Conservation (phyloP, 2,329 filamentous ascomycete genomes). For the Fonsecaea pedrosoi region DNA sequence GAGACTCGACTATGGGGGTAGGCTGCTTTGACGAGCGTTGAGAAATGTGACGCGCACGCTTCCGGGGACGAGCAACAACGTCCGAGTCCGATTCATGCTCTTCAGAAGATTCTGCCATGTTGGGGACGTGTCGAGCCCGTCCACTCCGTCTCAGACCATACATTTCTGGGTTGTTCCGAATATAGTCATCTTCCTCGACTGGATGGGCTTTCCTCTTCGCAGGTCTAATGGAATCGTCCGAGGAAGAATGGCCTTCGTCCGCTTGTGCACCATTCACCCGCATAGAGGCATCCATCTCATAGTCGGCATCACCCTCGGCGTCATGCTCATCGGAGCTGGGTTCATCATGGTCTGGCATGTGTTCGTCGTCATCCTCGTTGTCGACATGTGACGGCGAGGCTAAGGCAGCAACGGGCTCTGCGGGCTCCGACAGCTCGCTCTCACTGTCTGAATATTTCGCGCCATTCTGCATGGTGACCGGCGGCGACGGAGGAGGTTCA, state of each 20-base stretch:
- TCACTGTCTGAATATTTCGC: constrained; percentile 65
- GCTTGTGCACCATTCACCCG: constrained; percentile 63
- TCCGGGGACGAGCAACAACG: constrained; percentile 57
- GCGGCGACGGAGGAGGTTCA: constrained; percentile 68
- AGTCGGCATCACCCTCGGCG: constrained; percentile 68
- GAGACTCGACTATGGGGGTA: constrained; percentile 51
- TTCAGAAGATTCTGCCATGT: constrained; percentile 67
- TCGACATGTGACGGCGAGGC: constrained; percentile 53
- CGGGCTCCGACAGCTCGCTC: constrained; percentile 77
- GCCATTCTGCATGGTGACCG: constrained; percentile 54
- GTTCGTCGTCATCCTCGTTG: constrained; percentile 53
- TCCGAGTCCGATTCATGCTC: constrained; percentile 78
- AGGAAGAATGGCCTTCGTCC: constrained; percentile 62
- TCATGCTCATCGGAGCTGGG: constrained; percentile 50
- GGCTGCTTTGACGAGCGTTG: constrained; percentile 60
- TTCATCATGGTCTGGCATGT: constrained; percentile 46
- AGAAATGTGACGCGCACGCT: constrained; percentile 60
- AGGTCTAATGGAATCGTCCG: constrained; percentile 71
- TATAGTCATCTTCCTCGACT: constrained; percentile 74
- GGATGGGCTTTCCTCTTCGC: constrained; percentile 74
- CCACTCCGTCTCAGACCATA: constrained; percentile 93
- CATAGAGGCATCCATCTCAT: constrained; percentile 68
- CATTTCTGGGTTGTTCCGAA: constrained; percentile 88
- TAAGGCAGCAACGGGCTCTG: constrained; percentile 62
- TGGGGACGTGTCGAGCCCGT: constrained; percentile 67